Evolutionary conservation across 257 asterid genomes (phyloP).

Genomic region (Plantago ovata): DNA sequence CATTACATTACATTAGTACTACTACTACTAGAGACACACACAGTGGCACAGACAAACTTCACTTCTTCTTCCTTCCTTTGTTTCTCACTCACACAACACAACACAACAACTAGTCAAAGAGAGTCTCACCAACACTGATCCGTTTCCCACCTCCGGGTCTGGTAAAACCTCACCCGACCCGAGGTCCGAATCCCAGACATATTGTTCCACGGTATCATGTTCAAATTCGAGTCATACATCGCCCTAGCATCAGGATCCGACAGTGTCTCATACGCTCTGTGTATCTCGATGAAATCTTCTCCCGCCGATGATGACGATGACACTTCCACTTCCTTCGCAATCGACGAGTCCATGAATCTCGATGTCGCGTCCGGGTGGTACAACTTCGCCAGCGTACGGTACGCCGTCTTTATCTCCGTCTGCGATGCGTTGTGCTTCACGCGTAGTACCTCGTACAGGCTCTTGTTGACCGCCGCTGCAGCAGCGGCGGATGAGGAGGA

Average conservation of each 20-base stretch:
- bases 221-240: constrained; percentile 51
- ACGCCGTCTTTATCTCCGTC: constrained; percentile 78
- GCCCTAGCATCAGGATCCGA: constrained; percentile 79
- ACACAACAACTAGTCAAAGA: no score
- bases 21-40: no score
- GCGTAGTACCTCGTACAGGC: constrained; percentile 65
- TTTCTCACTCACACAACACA: no score
- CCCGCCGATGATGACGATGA: constrained; percentile 54
- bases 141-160: constrained; percentile 89
- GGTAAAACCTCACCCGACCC: constrained; percentile 39
- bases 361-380: constrained; percentile 77
- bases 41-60: no score
- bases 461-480: constrained; percentile 22
- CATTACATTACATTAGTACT: no score
- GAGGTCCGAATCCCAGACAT: constrained; percentile 26
- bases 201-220: constrained; percentile 24
- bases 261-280: constrained; percentile 64
- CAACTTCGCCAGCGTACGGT: constrained; percentile 76
- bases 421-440: constrained; percentile 62
- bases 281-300: constrained; percentile 69
- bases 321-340: constrained; percentile 15
- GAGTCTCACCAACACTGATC: constrained; percentile 88
- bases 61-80: no score
- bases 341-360: constrained; percentile 35
- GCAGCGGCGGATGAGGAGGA: constrained; percentile 18